Conservation (phyloP, 192 early-diverging fungal species). For the Cetraspora pellucida region DNA sequence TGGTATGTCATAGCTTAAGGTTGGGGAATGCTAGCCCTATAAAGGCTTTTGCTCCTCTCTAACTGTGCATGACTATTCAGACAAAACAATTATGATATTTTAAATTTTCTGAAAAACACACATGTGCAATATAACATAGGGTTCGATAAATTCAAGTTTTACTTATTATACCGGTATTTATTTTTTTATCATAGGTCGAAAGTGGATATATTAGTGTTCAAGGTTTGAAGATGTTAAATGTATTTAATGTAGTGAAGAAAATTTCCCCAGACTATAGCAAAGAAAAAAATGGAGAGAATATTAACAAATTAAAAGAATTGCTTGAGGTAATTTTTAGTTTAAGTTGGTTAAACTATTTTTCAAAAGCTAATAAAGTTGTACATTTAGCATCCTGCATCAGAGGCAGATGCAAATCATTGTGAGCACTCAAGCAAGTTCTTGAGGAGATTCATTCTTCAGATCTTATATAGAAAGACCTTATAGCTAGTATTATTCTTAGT, state of each 20-base stretch:
- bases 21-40: slow-evolving; percentile 26
- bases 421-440: slow-evolving; percentile 18
- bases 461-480: slow-evolving; percentile 15
- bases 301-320: slow-evolving; percentile 29
- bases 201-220: slow-evolving; percentile 30
- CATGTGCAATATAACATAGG: slow-evolving; percentile 4
- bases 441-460: slow-evolving; percentile 10
- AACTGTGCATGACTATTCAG: slow-evolving; percentile 30
- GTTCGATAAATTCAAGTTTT: slow-evolving; percentile 10
- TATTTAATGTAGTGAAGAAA: slow-evolving; percentile 21
- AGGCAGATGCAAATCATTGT: slow-evolving; percentile 23
- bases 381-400: slow-evolving; percentile 24
- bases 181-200: slow-evolving; percentile 27
- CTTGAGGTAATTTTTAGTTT: background rate
- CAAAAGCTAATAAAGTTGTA: slow-evolving; percentile 13
- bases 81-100: slow-evolving; percentile 30
- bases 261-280: slow-evolving; percentile 7
- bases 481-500: slow-evolving; percentile 24
- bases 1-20: slow-evolving; percentile 26
- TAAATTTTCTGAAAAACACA: slow-evolving; percentile 18
- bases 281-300: slow-evolving; percentile 22
- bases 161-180: slow-evolving; percentile 28
- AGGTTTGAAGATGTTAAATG: slow-evolving; percentile 27
- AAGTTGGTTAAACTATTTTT: slow-evolving; percentile 11
- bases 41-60: slow-evolving; percentile 17